Evolutionary conservation across 768 basidiomycete genomes (phyloP).

Genomic region (Boletus sp.): DNA sequence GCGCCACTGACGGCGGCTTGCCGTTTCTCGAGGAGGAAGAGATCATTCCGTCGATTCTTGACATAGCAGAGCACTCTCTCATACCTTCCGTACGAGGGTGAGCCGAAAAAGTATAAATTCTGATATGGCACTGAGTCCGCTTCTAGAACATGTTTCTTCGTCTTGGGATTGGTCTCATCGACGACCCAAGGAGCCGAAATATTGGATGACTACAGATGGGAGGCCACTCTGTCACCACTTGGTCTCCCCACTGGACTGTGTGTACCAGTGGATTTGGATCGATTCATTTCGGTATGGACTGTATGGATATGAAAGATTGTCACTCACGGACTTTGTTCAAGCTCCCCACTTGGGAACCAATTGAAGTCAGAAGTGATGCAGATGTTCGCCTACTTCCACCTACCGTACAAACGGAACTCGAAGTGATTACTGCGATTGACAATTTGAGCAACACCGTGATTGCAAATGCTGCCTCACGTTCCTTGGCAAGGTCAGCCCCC

Average conservation of each 20-base stretch:
- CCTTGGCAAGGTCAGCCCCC: conserved; percentile 68
- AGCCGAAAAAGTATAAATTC: conserved; percentile 23
- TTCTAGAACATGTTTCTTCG: conserved; percentile 90
- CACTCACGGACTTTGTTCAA: conserved; percentile 28
- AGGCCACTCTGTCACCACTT: conserved; percentile 81
- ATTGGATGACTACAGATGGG: conserved; percentile 90
- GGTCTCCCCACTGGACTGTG: conserved; percentile 89
- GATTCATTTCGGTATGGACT: conserved; percentile 69
- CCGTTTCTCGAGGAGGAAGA: conserved; percentile 95
- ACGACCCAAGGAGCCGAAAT: conserved; percentile 92
- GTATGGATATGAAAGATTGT: background rate
- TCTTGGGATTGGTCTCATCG: conserved; percentile 87
- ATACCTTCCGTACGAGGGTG: conserved; percentile 94
- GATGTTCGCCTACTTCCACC: conserved; percentile 59
- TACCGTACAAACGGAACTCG: conserved; percentile 66
- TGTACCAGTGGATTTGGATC: conserved; percentile 78
- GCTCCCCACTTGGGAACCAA: conserved; percentile 67
- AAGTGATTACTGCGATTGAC: conserved; percentile 85
- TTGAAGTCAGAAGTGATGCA: conserved; percentile 30
- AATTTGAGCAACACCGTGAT: conserved; percentile 95
- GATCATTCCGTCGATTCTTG: conserved; percentile 83
- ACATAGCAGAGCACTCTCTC: conserved; percentile 85
- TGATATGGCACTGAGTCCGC: conserved; percentile 8
- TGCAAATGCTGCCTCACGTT: conserved; percentile 89
- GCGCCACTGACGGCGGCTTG: conserved; percentile 86